Conservation (phyloP, 2,329 filamentous ascomycete species). For the Sarocladium strictum region DNA sequence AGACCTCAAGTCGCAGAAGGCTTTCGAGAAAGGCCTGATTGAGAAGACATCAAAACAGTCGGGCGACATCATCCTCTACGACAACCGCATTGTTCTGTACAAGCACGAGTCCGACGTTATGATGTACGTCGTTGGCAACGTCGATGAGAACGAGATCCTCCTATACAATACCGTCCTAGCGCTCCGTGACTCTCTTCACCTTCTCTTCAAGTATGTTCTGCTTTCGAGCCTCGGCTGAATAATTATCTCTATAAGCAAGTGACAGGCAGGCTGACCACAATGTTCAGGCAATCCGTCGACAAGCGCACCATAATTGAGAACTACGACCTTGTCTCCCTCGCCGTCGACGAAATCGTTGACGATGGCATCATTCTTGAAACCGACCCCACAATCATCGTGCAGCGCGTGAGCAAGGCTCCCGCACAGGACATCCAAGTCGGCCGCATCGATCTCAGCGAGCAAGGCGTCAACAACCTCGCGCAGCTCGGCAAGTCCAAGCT, state of each 20-base stretch:
- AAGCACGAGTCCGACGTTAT: conserved; percentile 98
- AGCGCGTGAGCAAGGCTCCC: conserved; percentile 86
- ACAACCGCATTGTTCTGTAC: conserved; percentile 93
- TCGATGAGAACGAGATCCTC: conserved; percentile 95
- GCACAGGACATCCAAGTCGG: conserved; percentile 87
- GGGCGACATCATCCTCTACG: conserved; percentile 94
- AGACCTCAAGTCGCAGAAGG: conserved; percentile 87
- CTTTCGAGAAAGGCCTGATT: conserved; percentile 91
- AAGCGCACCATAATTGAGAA: conserved; percentile 98
- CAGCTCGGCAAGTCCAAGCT: conserved; percentile 90
- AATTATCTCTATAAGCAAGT: neutral
- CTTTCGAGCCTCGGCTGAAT: neutral
- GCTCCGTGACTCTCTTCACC: conserved; percentile 82
- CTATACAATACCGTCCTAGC: conserved; percentile 91
- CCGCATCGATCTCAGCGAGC: conserved; percentile 91
- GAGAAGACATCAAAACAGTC: conserved; percentile 96
- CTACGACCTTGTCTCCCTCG: conserved; percentile 91
- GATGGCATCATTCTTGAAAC: conserved; percentile 97
- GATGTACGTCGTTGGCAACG: conserved; percentile 84
- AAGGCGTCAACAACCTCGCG: conserved; percentile 89
- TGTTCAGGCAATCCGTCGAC: conserved; percentile 79
- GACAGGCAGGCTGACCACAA: conserved; percentile 10
- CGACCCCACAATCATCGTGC: conserved; percentile 88
- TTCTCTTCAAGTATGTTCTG: conserved; percentile 75
- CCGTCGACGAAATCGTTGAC: conserved; percentile 92